Evolutionary conservation across 164 flowering plant genomes (phyloP), one percentile per base, ranked within the genome.

Genomic region (Houttuynia cordata): DNA sequence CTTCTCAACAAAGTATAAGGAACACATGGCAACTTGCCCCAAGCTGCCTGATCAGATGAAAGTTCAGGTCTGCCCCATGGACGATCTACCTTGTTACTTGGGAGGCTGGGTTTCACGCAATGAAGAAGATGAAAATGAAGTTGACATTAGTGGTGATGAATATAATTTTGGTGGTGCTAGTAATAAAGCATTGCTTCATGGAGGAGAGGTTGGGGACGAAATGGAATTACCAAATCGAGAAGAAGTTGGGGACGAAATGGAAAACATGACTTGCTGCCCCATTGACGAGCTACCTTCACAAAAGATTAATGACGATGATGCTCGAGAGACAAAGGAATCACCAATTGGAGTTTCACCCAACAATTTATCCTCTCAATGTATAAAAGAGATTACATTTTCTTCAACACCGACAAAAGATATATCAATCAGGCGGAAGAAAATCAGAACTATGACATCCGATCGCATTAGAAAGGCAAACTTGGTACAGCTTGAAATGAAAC

Each of bases 1-100:
- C 65, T 85, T 93, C 73, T 89, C 96, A 40, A 83, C 96, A 22
- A 86, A 83, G 62, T 86, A 86, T 78, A 74, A 60, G 50, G 74
- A 65, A 41, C 73, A 83, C 56, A 65, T 74, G 53, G 80, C 81
- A 47, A 77, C 80, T 57, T 86, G 90, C 67, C 87, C 94, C n/a
- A 70, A 63, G 67, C 76, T 93, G 78, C 98, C 94, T 1, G 63
- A n/a, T n/a, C n/a, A n/a, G n/a, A n/a, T n/a, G n/a, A n/a, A n/a
- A n/a, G n/a, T n/a, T n/a, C n/a, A n/a, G 69, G 69, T 83, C 63
- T 62, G 80, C 71, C 62, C 37, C 37, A 30, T 30, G 37, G 37
- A 30, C 6, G 37, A 79, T 71, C 62, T 84, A 68, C 92, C 91
- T 3, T 82, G 88, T 78, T 81, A 84, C 62, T 24, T 30, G 22